Conservation (phyloP, 2,329 filamentous ascomycete species). For the Plenodomus tracheiphilus region DNA sequence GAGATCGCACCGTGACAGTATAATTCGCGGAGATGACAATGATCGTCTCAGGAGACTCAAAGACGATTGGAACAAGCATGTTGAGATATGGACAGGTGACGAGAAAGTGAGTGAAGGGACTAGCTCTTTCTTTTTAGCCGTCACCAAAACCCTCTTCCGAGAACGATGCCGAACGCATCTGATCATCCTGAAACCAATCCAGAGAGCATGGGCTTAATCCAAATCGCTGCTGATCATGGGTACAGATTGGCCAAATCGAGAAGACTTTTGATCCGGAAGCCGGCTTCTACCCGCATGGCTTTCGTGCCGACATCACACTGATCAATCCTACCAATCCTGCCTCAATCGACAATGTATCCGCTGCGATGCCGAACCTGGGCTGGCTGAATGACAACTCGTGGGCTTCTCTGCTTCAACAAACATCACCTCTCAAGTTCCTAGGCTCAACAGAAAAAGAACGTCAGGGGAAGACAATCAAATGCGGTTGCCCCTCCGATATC, state of each 20-base stretch:
- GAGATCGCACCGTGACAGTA: slow-evolving; percentile 8
- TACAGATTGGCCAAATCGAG: slow-evolving; percentile 20
- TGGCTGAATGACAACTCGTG: slow-evolving; percentile 17
- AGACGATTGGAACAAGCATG: slow-evolving; percentile 23
- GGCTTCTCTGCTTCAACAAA: slow-evolving; percentile 15
- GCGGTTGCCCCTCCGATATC: slow-evolving; percentile 11
- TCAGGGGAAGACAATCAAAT: slow-evolving; percentile 13
- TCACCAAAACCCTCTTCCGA: too few species aligned
- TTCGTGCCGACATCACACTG: slow-evolving; percentile 20
- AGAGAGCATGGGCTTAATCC: too few species aligned
- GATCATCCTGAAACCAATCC: background rate
- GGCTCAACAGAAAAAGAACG: slow-evolving; percentile 10
- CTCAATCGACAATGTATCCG: slow-evolving; percentile 5
- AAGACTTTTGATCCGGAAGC: slow-evolving; percentile 19
- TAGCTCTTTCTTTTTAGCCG: too few species aligned
- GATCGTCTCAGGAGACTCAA: slow-evolving; percentile 13
- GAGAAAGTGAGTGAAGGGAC: slow-evolving; percentile 16
- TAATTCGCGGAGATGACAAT: slow-evolving; percentile 10
- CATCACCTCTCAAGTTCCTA: slow-evolving; percentile 15
- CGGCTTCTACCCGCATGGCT: slow-evolving; percentile 20
- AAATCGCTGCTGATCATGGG: too few species aligned
- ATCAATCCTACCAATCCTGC: slow-evolving; percentile 11
- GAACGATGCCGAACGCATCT: too few species aligned
- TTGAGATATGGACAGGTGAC: slow-evolving; percentile 23
- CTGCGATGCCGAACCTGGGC: slow-evolving; percentile 14